Conservation (phyloP, 768 basidiomycete genomes). For the Pisolithus sp. region DNA sequence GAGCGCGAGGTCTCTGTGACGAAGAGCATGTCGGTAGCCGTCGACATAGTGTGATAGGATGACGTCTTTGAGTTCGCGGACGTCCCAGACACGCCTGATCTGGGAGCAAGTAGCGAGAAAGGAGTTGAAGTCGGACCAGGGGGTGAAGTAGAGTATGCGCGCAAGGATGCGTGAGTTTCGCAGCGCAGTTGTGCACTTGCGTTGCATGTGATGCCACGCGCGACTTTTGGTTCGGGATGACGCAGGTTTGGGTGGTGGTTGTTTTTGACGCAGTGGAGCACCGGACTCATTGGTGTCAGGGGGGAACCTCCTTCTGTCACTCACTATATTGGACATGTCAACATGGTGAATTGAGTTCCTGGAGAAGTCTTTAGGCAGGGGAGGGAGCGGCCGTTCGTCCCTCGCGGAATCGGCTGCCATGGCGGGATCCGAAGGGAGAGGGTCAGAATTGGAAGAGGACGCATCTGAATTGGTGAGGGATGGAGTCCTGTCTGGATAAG, state of each 20-base stretch:
- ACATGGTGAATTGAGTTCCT: not conserved
- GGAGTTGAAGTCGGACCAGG: constrained; percentile 37
- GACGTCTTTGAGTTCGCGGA: constrained; percentile 29
- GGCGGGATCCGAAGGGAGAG: constrained; percentile 9
- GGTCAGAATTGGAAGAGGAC: constrained; percentile 14
- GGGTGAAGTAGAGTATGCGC: constrained; percentile 23
- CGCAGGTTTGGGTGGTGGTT: not conserved
- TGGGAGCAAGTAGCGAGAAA: constrained; percentile 31
- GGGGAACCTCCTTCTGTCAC: not conserved
- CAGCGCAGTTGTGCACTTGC: constrained; percentile 20
- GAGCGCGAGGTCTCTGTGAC: constrained; percentile 32
- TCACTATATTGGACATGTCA: not conserved
- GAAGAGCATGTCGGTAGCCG: constrained; percentile 43
- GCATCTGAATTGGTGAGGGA: constrained; percentile 25
- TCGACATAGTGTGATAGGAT: constrained; percentile 50
- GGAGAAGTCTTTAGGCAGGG: constrained; percentile 5
- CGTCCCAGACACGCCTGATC: constrained; percentile 29
- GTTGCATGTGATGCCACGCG: constrained; percentile 25
- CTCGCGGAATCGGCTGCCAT: not conserved
- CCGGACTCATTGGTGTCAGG: not conserved
- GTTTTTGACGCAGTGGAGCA: not conserved
- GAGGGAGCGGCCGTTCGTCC: constrained; percentile 16
- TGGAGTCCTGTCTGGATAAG: constrained; percentile 18
- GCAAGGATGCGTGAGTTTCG: constrained; percentile 31
- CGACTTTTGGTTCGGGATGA: constrained; percentile 11